A percentile compares a stretch with the other conserved stretches of the same genome.
Conservation (phyloP, 257 asterid species). For the Misopates orontium region DNA sequence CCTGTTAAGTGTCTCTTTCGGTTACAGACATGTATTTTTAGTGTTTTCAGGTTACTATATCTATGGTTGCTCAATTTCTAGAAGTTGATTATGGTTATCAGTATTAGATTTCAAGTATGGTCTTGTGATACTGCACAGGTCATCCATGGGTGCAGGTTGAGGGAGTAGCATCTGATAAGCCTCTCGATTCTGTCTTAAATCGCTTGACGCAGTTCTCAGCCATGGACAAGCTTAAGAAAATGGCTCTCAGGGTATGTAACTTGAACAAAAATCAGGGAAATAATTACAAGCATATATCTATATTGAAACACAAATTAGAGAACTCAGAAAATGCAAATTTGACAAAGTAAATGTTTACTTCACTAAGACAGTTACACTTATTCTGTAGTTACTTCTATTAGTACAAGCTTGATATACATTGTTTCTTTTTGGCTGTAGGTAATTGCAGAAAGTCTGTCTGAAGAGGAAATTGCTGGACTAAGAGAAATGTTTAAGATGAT, state of each 20-base stretch:
- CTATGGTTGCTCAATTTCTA: neutral
- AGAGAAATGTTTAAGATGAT: constrained; percentile 32
- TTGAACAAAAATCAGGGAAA: no score
- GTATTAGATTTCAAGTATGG: neutral
- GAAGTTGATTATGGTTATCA: neutral
- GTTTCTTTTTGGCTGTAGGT: constrained; percentile 9
- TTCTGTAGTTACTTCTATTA: neutral
- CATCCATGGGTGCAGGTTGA: constrained; percentile 41
- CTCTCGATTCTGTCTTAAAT: constrained; percentile 36
- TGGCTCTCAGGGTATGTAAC: constrained; percentile 29
- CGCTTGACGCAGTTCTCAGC: constrained; percentile 37
- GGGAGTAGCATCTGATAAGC: constrained; percentile 35
- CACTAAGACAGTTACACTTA: neutral
- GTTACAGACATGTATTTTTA: neutral
- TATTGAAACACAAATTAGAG: neutral
- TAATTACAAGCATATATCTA: no score
- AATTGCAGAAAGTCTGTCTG: constrained; percentile 36
- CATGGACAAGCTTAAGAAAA: constrained; percentile 32
- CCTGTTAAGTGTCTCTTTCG: neutral
- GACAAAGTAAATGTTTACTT: no score
- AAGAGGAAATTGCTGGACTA: constrained; percentile 30
- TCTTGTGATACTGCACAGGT: constrained; percentile 23
- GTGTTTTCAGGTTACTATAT: neutral
- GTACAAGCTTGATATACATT: neutral
- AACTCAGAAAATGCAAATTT: neutral